Conservation (phyloP, 495 filamentous ascomycete genomes). For the Cetradonia linearis region DNA sequence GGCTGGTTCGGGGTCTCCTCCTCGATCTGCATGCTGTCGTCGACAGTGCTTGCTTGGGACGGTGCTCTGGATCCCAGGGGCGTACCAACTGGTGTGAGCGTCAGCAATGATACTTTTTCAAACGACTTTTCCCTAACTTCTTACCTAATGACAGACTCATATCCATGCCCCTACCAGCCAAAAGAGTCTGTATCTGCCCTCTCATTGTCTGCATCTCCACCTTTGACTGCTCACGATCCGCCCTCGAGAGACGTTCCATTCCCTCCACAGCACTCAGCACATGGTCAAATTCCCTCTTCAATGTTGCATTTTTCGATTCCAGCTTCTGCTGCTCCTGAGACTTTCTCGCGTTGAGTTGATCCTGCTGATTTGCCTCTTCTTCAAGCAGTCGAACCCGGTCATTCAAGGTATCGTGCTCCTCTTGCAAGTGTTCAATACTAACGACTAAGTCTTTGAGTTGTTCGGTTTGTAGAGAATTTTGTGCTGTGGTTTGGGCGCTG, state of each 20-base stretch:
- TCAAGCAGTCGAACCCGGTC: conserved; percentile 11
- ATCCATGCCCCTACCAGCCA: not conserved
- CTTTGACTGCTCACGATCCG: conserved; percentile 5
- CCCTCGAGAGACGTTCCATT: not conserved
- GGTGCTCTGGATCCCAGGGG: not conserved
- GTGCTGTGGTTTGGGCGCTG: not conserved
- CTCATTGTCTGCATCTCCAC: conserved; percentile 19
- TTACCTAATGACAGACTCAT: not conserved
- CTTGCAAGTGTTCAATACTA: conserved; percentile 11
- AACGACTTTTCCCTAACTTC: conserved; percentile 7
- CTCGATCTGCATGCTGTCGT: conserved; percentile 4
- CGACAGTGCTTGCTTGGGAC: conserved; percentile 12
- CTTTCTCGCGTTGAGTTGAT: conserved; percentile 4
- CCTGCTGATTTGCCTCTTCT: conserved; percentile 10
- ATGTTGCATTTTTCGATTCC: not conserved
- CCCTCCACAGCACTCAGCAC: conserved; percentile 6
- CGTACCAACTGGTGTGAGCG: not conserved
- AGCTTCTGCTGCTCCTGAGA: conserved; percentile 11
- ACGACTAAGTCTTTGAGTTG: conserved; percentile 11
- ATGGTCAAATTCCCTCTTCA: conserved; percentile 10
- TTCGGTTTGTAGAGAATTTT: conserved; percentile 11
- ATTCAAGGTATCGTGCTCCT: conserved; percentile 19
- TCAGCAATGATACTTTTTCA: not conserved
- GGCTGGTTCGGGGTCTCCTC: not conserved
- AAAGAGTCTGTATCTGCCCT: conserved; percentile 8